Base-by-base conservation (phyloP, 2,329 filamentous ascomycete species). In the Phoma sp. region DNA sequence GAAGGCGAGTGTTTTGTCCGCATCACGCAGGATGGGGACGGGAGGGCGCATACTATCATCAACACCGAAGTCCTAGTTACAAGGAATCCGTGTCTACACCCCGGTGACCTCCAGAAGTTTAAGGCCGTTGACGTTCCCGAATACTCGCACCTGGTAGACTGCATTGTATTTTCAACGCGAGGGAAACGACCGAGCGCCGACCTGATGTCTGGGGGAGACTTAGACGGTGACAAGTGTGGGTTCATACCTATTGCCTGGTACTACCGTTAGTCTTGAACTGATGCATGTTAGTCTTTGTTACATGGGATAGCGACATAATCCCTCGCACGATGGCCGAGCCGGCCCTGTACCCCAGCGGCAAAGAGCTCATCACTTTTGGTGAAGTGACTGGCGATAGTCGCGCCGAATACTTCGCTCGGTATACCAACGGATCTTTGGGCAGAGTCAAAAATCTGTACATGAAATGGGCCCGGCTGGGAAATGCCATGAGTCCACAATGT, bases 31-130 rank as follows among this genome's bases (percentile, higher is more conserved):
- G 71, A 77, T 33, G 67, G 62, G 2, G 65, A 75, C 48, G 75
- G 76, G 4, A 60, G 66, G 28, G 62, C 75, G 10, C 55, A 62
- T 34, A 71, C 75, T 2, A 54, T 78, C 3, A 69, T 64, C 23
- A 67, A 68, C 10, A 73, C 63, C 23, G 73, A 78, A 21, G 70
- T 78, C 1, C 48, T 77, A 10, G 77, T 78, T 1, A 77, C 75
- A 4, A 62, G 77, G 42, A 79, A 79, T 42, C 77, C 77, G 1
- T 79, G 77, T 56, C 61, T 77, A 11, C 76, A 78, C 52, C 75
- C 76, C 5, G 77, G 77, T 18, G 77, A 79, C 60, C 53, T 77
- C 28, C 76, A 76, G 42, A 79, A 79, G 48, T 76, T 79, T 37
- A 74, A 66, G 47, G 75, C 68, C 4, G 73, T 76, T 1, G 67